These are phyloP conservation scores for Eucalyptus rudis DNA, from an alignment of 345 rosid species.

Conservation along the genomic window DNA sequence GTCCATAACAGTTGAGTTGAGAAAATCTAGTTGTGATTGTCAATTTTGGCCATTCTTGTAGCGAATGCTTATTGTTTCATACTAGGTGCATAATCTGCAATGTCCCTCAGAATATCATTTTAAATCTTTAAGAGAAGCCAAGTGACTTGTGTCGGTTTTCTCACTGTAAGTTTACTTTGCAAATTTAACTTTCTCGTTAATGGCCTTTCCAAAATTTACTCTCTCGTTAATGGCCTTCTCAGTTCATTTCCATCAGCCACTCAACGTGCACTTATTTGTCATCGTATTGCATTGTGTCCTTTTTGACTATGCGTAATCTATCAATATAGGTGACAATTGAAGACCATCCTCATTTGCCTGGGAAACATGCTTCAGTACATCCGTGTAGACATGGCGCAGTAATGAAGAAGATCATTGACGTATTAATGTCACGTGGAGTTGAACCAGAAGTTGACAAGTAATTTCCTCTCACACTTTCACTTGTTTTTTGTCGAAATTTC, in stretches of 20 bases:
- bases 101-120: background rate
- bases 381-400: conserved; percentile 99
- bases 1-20: background rate
- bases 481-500: background rate
- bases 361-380: conserved; percentile 98
- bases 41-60: background rate
- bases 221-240: background rate
- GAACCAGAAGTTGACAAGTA: conserved; percentile 99
- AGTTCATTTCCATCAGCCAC: background rate
- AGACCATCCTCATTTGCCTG: conserved; percentile 96
- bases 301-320: background rate
- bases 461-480: background rate
- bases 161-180: background rate
- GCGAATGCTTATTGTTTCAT: background rate
- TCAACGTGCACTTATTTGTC: background rate
- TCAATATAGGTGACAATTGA: conserved; percentile 76
- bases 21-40: background rate
- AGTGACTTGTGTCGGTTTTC: background rate
- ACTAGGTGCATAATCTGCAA: background rate
- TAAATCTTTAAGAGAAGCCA: background rate
- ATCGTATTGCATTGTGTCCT: background rate
- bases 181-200: background rate
- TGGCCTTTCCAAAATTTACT: background rate
- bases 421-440: conserved; percentile 86
- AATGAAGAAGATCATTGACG: conserved; percentile 98